Percentiles rank a stretch among this genome's conserved stretches.
Evolutionary conservation across 169 alveolate genomes (phyloP).

Genomic region (Ichthyophthirius multifiliis): DNA sequence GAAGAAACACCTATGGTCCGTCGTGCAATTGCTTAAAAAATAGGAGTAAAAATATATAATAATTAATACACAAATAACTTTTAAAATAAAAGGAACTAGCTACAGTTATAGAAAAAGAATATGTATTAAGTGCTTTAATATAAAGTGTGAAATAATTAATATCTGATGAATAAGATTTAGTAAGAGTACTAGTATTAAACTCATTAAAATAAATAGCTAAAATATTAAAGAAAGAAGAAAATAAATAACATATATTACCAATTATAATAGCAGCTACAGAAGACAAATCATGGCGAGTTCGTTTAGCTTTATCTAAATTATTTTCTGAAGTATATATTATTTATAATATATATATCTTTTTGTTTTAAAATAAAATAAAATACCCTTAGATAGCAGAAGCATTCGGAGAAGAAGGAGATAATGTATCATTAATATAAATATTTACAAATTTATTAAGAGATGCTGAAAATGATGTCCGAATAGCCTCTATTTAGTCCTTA

Average conservation of each 20-base stretch:
- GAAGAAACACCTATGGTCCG: constrained; percentile 86
- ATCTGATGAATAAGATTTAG: constrained; percentile 77
- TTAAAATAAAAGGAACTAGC: constrained; percentile 38
- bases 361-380: constrained; percentile 55
- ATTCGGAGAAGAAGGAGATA: constrained; percentile 78
- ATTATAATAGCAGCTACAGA: constrained; percentile 69
- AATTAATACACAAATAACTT: neutral
- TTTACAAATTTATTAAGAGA: constrained; percentile 68
- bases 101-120: constrained; percentile 56
- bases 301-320: constrained; percentile 67
- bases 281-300: constrained; percentile 82
- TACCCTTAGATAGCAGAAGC: constrained; percentile 66
- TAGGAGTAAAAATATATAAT: constrained; percentile 40
- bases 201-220: constrained; percentile 59
- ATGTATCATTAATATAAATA: constrained; percentile 55
- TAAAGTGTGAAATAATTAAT: constrained; percentile 59
- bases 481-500: constrained; percentile 59
- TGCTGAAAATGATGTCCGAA: constrained; percentile 74
- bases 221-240: constrained; percentile 67
- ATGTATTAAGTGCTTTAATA: constrained; percentile 59
- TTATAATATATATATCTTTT: no score
- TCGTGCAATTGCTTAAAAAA: constrained; percentile 69
- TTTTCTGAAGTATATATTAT: constrained; percentile 54
- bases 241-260: constrained; percentile 59
- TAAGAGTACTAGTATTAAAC: constrained; percentile 70